Conservation (phyloP, 306 rosid species). For the Gynostemma pentaphyllum region DNA sequence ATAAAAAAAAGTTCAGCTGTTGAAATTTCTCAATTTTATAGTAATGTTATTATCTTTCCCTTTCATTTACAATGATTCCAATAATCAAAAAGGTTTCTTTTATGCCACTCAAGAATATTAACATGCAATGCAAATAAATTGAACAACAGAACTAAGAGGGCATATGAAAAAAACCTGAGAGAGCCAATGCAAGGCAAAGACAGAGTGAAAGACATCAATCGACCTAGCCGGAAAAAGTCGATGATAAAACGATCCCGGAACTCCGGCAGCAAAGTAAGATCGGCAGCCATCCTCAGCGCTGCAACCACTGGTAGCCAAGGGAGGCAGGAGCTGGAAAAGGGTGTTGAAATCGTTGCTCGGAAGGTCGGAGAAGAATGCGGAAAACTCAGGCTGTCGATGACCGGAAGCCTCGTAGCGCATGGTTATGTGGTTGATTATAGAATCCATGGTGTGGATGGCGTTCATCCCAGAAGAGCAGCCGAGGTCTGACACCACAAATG, state of each 20-base stretch:
- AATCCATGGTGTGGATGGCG: conserved; percentile 58
- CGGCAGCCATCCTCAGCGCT: conserved; percentile 46
- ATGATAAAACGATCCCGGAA: conserved; percentile 77
- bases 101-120: too few species aligned
- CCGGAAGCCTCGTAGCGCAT: conserved; percentile 68
- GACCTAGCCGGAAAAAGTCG: conserved; percentile 76
- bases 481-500: conserved; percentile 70
- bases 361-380: conserved; percentile 86
- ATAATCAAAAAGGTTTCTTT: too few species aligned
- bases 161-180: too few species aligned
- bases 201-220: conserved; percentile 65
- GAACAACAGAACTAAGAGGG: too few species aligned
- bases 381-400: conserved; percentile 55
- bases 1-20: too few species aligned
- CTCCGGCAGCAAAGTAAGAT: conserved; percentile 66
- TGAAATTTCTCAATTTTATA: too few species aligned
- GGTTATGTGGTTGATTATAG: conserved; percentile 58
- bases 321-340: conserved; percentile 81
- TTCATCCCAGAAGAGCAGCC: conserved; percentile 84
- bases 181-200: conserved; percentile 86
- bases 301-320: too few species aligned
- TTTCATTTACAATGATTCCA: too few species aligned
- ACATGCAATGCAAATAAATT: too few species aligned
- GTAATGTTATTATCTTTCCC: too few species aligned
- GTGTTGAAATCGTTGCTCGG: conserved; percentile 89